Base-by-base conservation (phyloP, 2,329 filamentous ascomycete genomes). In the Pseudogymnoascus sp. region DNA sequence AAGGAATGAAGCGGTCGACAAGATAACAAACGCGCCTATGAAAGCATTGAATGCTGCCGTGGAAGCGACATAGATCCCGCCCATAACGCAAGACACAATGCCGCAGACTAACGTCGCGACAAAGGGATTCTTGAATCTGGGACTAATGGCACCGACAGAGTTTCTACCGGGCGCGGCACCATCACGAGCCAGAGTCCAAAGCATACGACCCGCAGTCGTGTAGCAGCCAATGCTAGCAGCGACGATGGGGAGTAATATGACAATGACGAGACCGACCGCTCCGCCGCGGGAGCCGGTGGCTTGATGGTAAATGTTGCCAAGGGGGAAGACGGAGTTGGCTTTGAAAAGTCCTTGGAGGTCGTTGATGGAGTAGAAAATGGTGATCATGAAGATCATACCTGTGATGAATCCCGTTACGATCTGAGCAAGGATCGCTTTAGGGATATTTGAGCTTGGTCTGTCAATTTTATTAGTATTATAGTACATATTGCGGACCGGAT, bases 31-130 rank as follows among this genome's bases (percentile, higher is more conserved):
- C 0, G 78, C 81, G 8, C 85, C 85, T 6, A 89, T 82, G 25
- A 90, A 83, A 0, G 87, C 87, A 45, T 83, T 82, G 75, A 90
- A 90, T 0, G 88, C 88, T 0, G 85, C 87, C 0, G 79, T 81
- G 65, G 79, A 85, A n/a, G 83, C 87, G 1, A 90, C 80, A 67
- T 89, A 89, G 51, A 90, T 85, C 45, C 79, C 79, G 0, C 85
- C 86, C 0, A 90, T 77, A 2, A 86, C 72, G 0, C 85, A 85
- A 23, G 81, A 80, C 63, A 81, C 73, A 43, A 75, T 66, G 3
- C 78, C 75, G 76, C 80, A 82, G 7, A 78, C 75, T 1, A 87
- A 64, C 0, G 83, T 85, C 0, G 85, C 81, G 66, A 83, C 81
- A 66, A 84, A 79, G 0, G 85, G 85, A 64, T 81, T 82, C 10